phyloP scores from a whole-genome alignment of 805 yeast genomes.

The Hyphopichia homilentoma region DNA sequence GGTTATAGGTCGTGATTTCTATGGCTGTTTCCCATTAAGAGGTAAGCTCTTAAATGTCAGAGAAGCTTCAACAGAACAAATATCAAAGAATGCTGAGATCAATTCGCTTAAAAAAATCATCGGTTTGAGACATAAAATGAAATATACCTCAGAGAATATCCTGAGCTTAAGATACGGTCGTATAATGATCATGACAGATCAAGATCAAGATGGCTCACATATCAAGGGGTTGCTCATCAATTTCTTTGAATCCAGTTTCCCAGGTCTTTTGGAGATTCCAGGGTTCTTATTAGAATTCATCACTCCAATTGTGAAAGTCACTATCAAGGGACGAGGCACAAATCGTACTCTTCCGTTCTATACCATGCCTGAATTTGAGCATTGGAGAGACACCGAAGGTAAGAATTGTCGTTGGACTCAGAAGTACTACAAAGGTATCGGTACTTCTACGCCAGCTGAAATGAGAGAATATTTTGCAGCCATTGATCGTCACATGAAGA shows the following conservation, averaged over 20 bases:
- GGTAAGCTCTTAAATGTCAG: constrained; percentile 95
- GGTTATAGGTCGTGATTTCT: constrained; percentile 91
- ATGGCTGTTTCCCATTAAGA: constrained; percentile 92
- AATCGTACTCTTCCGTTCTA: constrained; percentile 69
- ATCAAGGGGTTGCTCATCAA: constrained; percentile 94
- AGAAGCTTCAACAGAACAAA: constrained; percentile 95
- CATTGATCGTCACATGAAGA: constrained; percentile 80
- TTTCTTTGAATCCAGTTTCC: constrained; percentile 89
- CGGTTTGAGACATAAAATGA: constrained; percentile 91
- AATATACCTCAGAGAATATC: constrained; percentile 58
- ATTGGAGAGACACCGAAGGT: constrained; percentile 88
- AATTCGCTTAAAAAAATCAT: constrained; percentile 93
- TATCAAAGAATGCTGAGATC: constrained; percentile 88
- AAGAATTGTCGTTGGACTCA: constrained; percentile 74
- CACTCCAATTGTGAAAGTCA: constrained; percentile 93
- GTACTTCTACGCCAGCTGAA: constrained; percentile 84
- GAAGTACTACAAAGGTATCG: constrained; percentile 97
- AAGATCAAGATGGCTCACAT: constrained; percentile 98
- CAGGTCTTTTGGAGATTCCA: constrained; percentile 85
- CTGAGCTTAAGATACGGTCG: constrained; percentile 88
- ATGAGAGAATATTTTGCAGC: constrained; percentile 85
- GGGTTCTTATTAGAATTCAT: constrained; percentile 92
- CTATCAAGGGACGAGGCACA: constrained; percentile 52
- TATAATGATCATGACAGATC: constrained; percentile 99
- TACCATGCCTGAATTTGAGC: constrained; percentile 92